Evolutionary conservation across 495 filamentous ascomycete genomes (phyloP), one percentile per base, ranked within the genome.

Genomic region (Podospora anserina): DNA sequence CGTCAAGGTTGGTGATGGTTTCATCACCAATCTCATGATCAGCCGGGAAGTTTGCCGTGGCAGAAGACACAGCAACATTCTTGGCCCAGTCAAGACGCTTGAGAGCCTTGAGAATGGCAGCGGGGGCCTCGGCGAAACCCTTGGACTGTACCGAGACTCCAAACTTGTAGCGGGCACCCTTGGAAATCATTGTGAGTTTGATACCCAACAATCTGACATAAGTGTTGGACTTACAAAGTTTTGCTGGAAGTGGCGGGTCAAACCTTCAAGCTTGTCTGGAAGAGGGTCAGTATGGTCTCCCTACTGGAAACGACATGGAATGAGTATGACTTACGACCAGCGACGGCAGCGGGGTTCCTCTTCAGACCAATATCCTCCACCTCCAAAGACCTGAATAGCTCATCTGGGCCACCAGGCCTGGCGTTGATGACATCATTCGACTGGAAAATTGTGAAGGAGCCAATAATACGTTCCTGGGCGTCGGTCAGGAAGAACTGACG

Each of bases 141-240:
- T 77, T 86, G 0, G 89, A 90, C 11, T 87, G 79, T 3, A 92
- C 88, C 5, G 84, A 78, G 1, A 92, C 91, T 15, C 91, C 85
- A 69, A 89, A 96, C 69, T 96, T 94, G 74, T 97, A 96, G 0
- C 88, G 89, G 63, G 91, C 90, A 0, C 93, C 93, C 88, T 93
- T 93, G 69, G 32, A 68, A 23, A n/a, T 64, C 27, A 64, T 74
- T 49, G 77, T 68, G 44, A 56, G 56, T 26, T 7, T 2, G 39
- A 28, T 44, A 28, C 26, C 27, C 0, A 71, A 63, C 53, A 23
- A 20, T 59, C 27, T 1, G 16, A 32, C 4, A 77, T 19, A 23
- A 7, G 55, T 26, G 55, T 18, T 58, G 7, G 27, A 44, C 88
- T 78, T 79, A 92, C 90, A 77, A 86, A 91, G 76, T 94, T 96